Base-by-base conservation (phyloP, 257 asterid species). In the Hygrophila difformis region DNA sequence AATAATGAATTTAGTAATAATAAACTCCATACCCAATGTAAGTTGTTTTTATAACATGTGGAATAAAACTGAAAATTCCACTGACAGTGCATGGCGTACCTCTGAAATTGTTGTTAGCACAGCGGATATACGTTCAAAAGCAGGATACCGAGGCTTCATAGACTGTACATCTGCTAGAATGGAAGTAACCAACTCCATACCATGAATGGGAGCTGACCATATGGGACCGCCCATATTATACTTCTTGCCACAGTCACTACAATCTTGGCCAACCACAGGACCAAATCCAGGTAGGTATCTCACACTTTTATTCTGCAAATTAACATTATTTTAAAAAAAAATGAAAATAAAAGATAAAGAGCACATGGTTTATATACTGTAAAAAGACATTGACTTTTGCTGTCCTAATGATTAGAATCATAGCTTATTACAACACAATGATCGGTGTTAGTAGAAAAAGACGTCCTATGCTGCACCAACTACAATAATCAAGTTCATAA, bases 171-270 rank as follows among this genome's bases (percentile, higher is more conserved):
- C 82, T 2, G 72, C 70, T 47, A 82, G 78, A 51, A 82, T 85
- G 56, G 94, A 66, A 51, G 72, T 65, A 5, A 89, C 93, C 98
- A 94, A 85, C 49, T 89, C 98, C 57, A 71, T 74, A 64, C 85
- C 96, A 53, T 85, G 98, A 65, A 89, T 89, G 14, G 98, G 93
- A 33, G 94, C 96, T 33, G 96, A 82, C 98, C 98, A 89, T 46
- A 89, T 79, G 41, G 98, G 98, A 46, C 98, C 98, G 22, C 98
- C 98, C 98, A 89, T 89, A 61, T 85, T 82, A 61, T 67, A 91
- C 53, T 80, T 86, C 72, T 91, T 91, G 44, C 98, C 93, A 67
- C 98, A 91, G 49, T 91, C 89, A 51, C 68, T 76, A 73, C 98
- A 91, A 38, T 75, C 95, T 78, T 78, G 96, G 49, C 76, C 56